Evolutionary conservation across 176 grass and related monocot genomes (phyloP).

Genomic region (Carex scoparia): DNA sequence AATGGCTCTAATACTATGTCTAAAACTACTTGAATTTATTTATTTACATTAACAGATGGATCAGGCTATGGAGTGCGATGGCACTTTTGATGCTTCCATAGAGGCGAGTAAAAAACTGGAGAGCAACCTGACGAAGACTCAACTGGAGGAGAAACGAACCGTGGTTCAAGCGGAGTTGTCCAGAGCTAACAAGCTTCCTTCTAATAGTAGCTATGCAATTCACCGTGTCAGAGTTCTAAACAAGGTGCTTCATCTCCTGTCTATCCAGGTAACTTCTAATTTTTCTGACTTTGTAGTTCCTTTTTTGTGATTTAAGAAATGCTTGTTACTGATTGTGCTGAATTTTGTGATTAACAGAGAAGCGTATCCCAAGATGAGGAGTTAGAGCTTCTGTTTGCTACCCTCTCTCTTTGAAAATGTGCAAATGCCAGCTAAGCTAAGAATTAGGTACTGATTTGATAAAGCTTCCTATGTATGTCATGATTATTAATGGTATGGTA

Average conservation of each 20-base stretch:
- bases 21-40: neutral
- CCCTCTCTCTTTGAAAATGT: slow-evolving; percentile 58
- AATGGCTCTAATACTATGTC: no score
- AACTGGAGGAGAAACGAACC: neutral
- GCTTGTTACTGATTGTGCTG: neutral
- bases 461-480: neutral
- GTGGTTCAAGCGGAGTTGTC: slow-evolving; percentile 44
- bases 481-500: neutral
- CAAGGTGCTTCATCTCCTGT: slow-evolving; percentile 74
- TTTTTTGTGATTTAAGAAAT: neutral
- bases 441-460: no score
- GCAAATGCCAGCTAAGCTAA: neutral
- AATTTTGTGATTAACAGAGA: slow-evolving; percentile 32
- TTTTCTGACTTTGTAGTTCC: neutral
- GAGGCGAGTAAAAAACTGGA: neutral
- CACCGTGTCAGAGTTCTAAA: slow-evolving; percentile 79
- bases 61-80: neutral
- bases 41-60: neutral
- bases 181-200: slow-evolving; percentile 58
- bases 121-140: slow-evolving; percentile 28
- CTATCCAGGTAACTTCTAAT: slow-evolving; percentile 39
- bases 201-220: slow-evolving; percentile 62
- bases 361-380: slow-evolving; percentile 67
- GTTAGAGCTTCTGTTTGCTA: slow-evolving; percentile 85
- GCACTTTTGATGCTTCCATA: neutral